Conservation (phyloP, 2,329 filamentous ascomycete genomes). For the Fusarium buharicum region DNA sequence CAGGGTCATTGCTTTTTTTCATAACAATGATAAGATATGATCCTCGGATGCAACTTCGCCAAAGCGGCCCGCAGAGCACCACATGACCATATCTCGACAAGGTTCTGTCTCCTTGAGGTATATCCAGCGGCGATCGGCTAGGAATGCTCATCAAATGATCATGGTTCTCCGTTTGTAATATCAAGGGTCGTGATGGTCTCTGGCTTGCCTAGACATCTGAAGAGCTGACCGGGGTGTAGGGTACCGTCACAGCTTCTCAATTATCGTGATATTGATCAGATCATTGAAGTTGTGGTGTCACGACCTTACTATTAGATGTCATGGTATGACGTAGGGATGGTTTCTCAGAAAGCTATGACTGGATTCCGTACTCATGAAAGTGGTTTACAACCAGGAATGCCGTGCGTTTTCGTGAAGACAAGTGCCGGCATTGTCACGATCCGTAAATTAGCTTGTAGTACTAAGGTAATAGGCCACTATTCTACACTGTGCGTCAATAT, state of each 20-base stretch:
- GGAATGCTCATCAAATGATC: not conserved
- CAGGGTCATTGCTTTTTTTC: conserved; percentile 1
- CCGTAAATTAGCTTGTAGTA: no score
- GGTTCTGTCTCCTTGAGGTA: not conserved
- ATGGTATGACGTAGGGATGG: not conserved
- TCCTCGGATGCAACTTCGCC: not conserved
- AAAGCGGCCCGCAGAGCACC: not conserved
- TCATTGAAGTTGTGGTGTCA: no score
- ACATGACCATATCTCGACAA: not conserved
- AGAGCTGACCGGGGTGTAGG: not conserved
- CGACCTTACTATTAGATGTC: no score
- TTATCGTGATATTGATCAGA: no score
- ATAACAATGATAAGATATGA: not conserved
- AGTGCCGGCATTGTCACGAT: no score
- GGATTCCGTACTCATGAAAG: no score
- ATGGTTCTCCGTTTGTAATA: not conserved
- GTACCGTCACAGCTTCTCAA: not conserved
- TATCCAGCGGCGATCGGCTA: not conserved
- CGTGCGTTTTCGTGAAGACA: no score
- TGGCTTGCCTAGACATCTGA: not conserved
- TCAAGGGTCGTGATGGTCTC: not conserved
- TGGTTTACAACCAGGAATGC: no score
- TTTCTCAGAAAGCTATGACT: no score
- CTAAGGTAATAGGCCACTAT: no score
- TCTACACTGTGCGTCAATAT: no score